Conservation (phyloP, 225 moss, liverwort and hornwort genomes). For the Physcomitrium patens region DNA sequence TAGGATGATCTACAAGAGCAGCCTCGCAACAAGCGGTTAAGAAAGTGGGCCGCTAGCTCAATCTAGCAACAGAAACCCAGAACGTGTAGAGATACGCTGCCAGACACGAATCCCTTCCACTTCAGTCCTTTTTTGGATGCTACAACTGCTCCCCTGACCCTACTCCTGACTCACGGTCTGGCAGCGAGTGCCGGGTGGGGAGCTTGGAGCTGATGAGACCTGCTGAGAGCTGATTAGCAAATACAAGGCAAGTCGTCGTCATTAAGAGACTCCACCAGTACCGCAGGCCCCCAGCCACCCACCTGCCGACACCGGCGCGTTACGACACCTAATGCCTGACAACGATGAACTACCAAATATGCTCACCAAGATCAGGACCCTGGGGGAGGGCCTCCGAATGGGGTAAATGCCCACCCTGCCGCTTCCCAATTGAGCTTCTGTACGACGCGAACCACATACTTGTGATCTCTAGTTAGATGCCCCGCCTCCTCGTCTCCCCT, state of each 20-base stretch:
- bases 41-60: background rate
- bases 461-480: no score
- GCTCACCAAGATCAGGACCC: no score
- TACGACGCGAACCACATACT: no score
- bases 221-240: no score
- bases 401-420: no score
- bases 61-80: background rate
- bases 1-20: background rate
- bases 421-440: no score
- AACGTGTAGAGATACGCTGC: background rate
- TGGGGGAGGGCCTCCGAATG: no score
- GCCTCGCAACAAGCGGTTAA: background rate
- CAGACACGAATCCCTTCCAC: background rate
- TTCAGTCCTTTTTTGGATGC: background rate
- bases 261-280: no score
- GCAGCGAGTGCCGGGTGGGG: background rate
- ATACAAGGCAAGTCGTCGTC: background rate
- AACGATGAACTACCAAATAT: no score
- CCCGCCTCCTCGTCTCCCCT: no score
- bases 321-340: no score
- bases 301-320: conserved; percentile 35
- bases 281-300: background rate
- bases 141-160: background rate
- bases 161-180: background rate
- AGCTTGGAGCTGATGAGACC: conserved; percentile 14